Percentiles rank a stretch among this genome's conserved stretches.
Conservation (phyloP, 306 rosid species). For the Argentina anserina region DNA sequence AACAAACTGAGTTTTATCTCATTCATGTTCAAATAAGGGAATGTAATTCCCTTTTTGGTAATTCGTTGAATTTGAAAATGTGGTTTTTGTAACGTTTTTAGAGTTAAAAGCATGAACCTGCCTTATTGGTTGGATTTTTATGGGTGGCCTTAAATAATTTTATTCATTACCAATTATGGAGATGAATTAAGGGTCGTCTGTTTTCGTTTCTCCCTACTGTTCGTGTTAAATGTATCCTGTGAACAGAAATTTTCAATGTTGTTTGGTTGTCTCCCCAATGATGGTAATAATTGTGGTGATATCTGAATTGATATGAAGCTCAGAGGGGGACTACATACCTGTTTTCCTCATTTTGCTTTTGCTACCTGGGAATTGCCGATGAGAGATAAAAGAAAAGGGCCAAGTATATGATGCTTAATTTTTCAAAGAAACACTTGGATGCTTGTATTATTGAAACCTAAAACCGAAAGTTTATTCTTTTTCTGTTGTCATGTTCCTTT, state of each 20-base stretch:
- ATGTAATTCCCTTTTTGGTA: neutral
- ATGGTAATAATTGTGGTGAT: neutral
- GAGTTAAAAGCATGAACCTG: slow-evolving; percentile 1
- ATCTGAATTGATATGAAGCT: slow-evolving; percentile 2
- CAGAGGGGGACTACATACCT: neutral
- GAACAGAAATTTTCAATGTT: neutral
- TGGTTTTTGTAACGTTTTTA: neutral
- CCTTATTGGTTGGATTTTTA: slow-evolving; percentile 4
- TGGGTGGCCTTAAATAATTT: slow-evolving; percentile 4
- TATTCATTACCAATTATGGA: slow-evolving; percentile 13
- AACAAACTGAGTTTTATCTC: neutral
- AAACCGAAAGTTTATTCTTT: neutral
- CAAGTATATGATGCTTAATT: neutral
- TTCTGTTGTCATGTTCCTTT: neutral
- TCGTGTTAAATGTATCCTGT: slow-evolving; percentile 5
- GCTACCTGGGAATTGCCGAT: neutral
- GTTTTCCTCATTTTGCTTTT: slow-evolving; percentile 5
- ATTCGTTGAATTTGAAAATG: slow-evolving; percentile 10
- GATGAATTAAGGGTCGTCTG: neutral
- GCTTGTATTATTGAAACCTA: neutral
- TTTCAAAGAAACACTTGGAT: neutral
- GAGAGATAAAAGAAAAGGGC: neutral
- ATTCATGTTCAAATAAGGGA: neutral
- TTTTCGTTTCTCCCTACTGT: neutral
- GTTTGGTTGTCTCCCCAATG: slow-evolving; percentile 3